Percentiles rank a stretch among this genome's conserved stretches.
Conservation (phyloP, 2,329 filamentous ascomycete genomes). For the Fonsecaea multimorphosa region DNA sequence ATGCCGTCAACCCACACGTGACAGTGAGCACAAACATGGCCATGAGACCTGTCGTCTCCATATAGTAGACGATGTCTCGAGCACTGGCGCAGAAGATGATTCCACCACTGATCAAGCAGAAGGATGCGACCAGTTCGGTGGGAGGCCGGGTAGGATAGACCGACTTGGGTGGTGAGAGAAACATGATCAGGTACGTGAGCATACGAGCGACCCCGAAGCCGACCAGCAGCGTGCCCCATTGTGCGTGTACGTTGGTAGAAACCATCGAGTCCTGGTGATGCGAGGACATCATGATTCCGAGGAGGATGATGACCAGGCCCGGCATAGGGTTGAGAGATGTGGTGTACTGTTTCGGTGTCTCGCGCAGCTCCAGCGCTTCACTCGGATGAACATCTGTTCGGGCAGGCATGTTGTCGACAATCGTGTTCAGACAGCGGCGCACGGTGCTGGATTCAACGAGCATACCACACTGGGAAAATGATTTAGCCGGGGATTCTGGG, state of each 20-base stretch:
- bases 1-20: conserved; percentile 78
- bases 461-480: conserved; percentile 70
- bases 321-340: conserved; percentile 89
- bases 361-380: conserved; percentile 55
- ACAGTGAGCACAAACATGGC: conserved; percentile 95
- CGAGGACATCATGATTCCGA: conserved; percentile 94
- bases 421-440: conserved; percentile 62
- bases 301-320: conserved; percentile 79
- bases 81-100: conserved; percentile 92
- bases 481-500: background rate
- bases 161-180: conserved; percentile 79
- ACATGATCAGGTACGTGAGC: conserved; percentile 80
- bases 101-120: conserved; percentile 85
- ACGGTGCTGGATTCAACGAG: conserved; percentile 77
- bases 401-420: conserved; percentile 51
- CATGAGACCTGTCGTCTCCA: conserved; percentile 77
- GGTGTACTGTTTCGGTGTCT: conserved; percentile 69
- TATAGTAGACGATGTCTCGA: conserved; percentile 75
- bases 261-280: conserved; percentile 85
- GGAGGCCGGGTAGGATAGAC: conserved; percentile 83
- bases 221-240: conserved; percentile 87
- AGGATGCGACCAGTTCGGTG: conserved; percentile 84
- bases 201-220: conserved; percentile 79
- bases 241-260: conserved; percentile 88
- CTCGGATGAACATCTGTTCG: conserved; percentile 41